phyloP scores from a whole-genome alignment of 192 early-diverging fungal genomes.

The Podila epigama region DNA sequence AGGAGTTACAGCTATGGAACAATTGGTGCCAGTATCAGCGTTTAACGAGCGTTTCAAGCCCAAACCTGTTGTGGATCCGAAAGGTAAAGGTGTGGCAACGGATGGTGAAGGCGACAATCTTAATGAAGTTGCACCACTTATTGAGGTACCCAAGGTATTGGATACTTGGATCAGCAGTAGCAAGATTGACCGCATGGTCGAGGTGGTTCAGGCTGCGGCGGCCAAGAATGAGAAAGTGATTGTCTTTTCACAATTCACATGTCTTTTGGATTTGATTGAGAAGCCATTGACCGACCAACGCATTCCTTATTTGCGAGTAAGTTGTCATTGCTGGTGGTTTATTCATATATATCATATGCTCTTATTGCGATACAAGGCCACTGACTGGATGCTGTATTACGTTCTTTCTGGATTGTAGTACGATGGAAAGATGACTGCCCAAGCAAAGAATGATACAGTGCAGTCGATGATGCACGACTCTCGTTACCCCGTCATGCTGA shows the following conservation, averaged over 20 bases:
- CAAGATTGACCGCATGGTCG: constrained; percentile 52
- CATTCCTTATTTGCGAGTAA: constrained; percentile 41
- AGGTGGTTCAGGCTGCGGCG: constrained; percentile 1
- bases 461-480: constrained; percentile 51
- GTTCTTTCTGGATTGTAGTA: constrained; percentile 15
- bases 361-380: background rate
- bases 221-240: constrained; percentile 56
- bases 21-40: constrained; percentile 26
- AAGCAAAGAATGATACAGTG: constrained; percentile 49
- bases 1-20: background rate
- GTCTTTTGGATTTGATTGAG: constrained; percentile 60
- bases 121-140: constrained; percentile 39
- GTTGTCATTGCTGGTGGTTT: background rate
- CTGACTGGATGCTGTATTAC: too few species aligned
- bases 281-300: constrained; percentile 44
- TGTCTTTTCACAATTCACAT: constrained; percentile 66
- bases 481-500: constrained; percentile 56
- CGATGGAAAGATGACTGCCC: constrained; percentile 55
- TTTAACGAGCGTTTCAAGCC: constrained; percentile 41
- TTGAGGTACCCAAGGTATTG: constrained; percentile 57
- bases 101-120: constrained; percentile 8
- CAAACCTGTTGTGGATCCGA: constrained; percentile 8
- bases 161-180: constrained; percentile 42
- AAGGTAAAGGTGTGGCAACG: constrained; percentile 34
- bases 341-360: background rate